Evolutionary conservation across 345 rosid genomes (phyloP), one percentile per base, ranked within the genome.

Genomic region (Orychophragmus violaceus): DNA sequence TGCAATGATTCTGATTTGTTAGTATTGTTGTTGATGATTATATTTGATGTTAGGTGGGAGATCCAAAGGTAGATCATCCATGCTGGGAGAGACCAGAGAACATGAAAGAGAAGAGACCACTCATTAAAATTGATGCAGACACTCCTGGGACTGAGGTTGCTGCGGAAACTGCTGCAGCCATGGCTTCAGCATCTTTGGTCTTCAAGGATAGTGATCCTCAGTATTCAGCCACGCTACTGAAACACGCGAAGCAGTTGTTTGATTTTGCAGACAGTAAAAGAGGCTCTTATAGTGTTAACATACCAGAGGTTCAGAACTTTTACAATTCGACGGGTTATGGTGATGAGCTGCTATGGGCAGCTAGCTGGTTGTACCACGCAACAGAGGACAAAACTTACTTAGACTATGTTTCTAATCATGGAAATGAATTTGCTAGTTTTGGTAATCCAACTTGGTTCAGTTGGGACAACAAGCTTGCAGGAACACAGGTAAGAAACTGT

Each of bases 401-500:
- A 22, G 82, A 83, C 35, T 95, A 83, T 42, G 97, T 81, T 21
- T 59, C 84, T 22, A 86, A 76, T 24, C 75, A 89, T 22, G 99
- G 97, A 66, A 62, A 82, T 3, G 78, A 60, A 9, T 95, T 72
- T 75, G 97, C 90, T 32, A 71, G 83, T 3, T 91, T 84, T 75
- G 97, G 95, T 21, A 89, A 77, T 73, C 95, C 99, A 3, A 85
- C 87, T 23, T 95, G 99, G 99, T 95, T 94, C 62, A 88, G 93
- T 72, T 94, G 99, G 99, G 99, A 94, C 67, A 82, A 88, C 53
- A 94, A 94, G 78, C 96, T 81, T 72, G 96, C 99, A 8, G 99
- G 96, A 71, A 80, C 88, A 22, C 96, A 94, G 88, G n/a, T 97
- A 16, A 14, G 25, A 27, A 25, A 39, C 41, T 12, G 5, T 68